Conservation (phyloP, 805 yeast genomes). For the Wickerhamia fluorescens region DNA sequence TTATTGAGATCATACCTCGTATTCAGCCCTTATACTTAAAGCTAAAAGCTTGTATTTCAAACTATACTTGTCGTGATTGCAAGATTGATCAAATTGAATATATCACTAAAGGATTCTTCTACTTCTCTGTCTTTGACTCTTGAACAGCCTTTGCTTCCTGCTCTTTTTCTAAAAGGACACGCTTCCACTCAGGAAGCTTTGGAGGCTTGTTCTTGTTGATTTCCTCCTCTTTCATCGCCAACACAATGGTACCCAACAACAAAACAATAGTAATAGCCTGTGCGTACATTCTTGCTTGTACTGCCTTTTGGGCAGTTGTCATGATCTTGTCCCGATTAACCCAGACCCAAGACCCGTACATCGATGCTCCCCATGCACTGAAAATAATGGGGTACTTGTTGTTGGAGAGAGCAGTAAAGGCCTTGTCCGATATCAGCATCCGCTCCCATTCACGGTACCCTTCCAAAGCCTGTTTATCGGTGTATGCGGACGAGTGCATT, state of each 20-base stretch:
- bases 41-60: too few relatives aligned
- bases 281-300: slow-evolving; percentile 24
- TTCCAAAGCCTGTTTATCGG: slow-evolving; percentile 22
- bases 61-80: too few relatives aligned
- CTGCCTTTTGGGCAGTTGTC: slow-evolving; percentile 20
- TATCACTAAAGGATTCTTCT: too few relatives aligned
- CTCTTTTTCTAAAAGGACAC: slow-evolving; percentile 2
- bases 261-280: slow-evolving; percentile 21
- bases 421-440: slow-evolving; percentile 24
- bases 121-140: too few relatives aligned
- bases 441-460: slow-evolving; percentile 30
- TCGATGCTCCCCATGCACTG: slow-evolving; percentile 33
- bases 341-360: slow-evolving; percentile 23
- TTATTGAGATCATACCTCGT: too few relatives aligned
- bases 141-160: neutral
- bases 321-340: slow-evolving; percentile 20
- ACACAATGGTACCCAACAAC: slow-evolving; percentile 19
- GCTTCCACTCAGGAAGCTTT: slow-evolving; percentile 20
- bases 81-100: too few relatives aligned
- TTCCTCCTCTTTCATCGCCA: slow-evolving; percentile 19
- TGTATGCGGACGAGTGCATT: slow-evolving; percentile 25
- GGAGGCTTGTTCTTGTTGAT: slow-evolving; percentile 14
- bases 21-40: too few relatives aligned
- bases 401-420: slow-evolving; percentile 19
- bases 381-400: slow-evolving; percentile 32